Conservation (phyloP, 1,284 basidiomycete genomes). For the Papiliotrema fonsecae region DNA sequence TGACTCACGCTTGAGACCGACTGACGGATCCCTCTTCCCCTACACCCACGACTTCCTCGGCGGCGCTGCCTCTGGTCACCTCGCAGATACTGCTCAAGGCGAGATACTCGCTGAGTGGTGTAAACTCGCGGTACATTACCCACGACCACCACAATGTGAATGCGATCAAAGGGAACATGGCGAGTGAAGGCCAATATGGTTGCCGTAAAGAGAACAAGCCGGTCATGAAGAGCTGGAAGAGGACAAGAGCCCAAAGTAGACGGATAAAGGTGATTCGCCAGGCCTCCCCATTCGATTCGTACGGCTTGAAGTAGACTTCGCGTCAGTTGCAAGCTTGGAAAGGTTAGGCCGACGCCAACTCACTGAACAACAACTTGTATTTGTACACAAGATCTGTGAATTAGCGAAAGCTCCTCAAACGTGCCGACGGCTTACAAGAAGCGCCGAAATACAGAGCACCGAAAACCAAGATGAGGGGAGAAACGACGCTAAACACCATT, state of each 20-base stretch:
- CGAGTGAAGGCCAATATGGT: slow-evolving; percentile 71
- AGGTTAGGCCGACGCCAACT: slow-evolving; percentile 30
- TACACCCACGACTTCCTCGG: slow-evolving; percentile 66
- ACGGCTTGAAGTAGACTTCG: slow-evolving; percentile 48
- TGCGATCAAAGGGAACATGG: slow-evolving; percentile 68
- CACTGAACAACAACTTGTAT: slow-evolving; percentile 91
- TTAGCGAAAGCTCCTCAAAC: slow-evolving; percentile 17
- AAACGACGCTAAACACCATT: slow-evolving; percentile 89
- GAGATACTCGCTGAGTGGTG: slow-evolving; percentile 75
- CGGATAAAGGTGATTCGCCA: slow-evolving; percentile 89
- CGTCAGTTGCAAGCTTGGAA: neutral
- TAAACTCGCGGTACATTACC: slow-evolving; percentile 64
- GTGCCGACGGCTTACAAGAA: slow-evolving; percentile 52
- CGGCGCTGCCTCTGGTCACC: slow-evolving; percentile 76
- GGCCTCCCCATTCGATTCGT: slow-evolving; percentile 48
- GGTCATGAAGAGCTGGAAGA: slow-evolving; percentile 85
- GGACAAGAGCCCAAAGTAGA: slow-evolving; percentile 78
- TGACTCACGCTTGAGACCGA: slow-evolving; percentile 69
- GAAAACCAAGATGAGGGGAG: slow-evolving; percentile 89
- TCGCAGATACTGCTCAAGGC: slow-evolving; percentile 76
- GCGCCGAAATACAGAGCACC: slow-evolving; percentile 92
- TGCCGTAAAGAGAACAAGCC: slow-evolving; percentile 79
- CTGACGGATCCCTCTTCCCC: slow-evolving; percentile 71
- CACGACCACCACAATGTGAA: slow-evolving; percentile 76
- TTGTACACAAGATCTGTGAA: slow-evolving; percentile 78